Evolutionary conservation across 169 alveolate genomes (phyloP).

Genomic region (Eimeria necatrix): DNA sequence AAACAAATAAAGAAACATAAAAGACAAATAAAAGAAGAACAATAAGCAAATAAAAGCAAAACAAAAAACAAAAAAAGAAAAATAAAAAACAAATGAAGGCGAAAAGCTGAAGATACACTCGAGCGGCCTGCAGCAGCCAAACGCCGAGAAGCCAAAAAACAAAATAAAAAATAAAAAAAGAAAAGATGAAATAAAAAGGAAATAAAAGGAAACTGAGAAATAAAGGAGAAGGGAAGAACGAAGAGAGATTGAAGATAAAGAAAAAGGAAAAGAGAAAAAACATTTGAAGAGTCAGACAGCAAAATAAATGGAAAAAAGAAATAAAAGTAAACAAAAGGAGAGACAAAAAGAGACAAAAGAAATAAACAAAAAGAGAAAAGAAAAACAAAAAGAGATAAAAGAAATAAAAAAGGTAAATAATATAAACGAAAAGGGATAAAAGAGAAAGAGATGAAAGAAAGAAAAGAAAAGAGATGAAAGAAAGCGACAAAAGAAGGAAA

Average conservation of each 20-base stretch:
- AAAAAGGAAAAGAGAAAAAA: not conserved
- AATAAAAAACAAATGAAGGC: not conserved
- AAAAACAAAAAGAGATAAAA: not conserved
- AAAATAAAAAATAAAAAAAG: no score
- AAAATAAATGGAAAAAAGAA: not conserved
- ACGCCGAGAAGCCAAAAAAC: no score
- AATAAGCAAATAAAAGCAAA: not conserved
- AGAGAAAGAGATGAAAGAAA: not conserved
- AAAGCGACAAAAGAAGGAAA: not conserved
- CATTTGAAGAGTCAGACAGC: not conserved
- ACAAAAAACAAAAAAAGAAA: not conserved
- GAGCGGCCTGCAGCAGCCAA: not conserved
- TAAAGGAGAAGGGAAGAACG: not conserved
- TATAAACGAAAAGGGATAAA: not conserved
- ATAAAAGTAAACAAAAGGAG: not conserved
- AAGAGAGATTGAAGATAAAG: not conserved
- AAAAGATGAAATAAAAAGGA: not conserved
- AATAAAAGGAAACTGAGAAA: not conserved
- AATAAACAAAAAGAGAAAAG: not conserved
- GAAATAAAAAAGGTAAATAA: not conserved
- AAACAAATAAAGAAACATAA: not conserved
- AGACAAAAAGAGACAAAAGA: not conserved
- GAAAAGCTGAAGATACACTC: not conserved
- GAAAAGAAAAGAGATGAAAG: not conserved
- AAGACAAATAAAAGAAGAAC: not conserved